Conservation (phyloP, 768 basidiomycete genomes). For the Amanita pseudoporphyria region DNA sequence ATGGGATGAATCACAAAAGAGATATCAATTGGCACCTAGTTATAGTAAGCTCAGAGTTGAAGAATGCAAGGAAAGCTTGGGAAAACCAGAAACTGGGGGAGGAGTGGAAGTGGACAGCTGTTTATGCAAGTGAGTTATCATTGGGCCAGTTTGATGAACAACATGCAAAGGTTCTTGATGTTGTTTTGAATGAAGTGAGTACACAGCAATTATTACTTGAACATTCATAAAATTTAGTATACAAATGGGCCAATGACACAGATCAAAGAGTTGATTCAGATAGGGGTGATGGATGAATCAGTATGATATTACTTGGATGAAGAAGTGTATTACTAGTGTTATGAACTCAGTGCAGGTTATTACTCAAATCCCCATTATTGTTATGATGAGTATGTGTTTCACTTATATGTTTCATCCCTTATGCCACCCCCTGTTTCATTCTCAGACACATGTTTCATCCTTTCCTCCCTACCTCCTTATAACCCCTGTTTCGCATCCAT, state of each 20-base stretch:
- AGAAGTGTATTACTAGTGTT: slow-evolving; percentile 3
- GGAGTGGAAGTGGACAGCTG: slow-evolving; percentile 1
- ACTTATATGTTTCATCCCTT: too few relatives aligned
- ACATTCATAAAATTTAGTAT: slow-evolving; percentile 1
- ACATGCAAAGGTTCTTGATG: background rate
- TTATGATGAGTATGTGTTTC: too few relatives aligned
- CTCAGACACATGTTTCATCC: too few relatives aligned
- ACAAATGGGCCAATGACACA: background rate
- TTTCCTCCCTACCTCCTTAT: too few relatives aligned
- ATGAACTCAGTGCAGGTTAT: too few relatives aligned
- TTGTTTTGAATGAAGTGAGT: background rate
- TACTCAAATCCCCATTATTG: too few relatives aligned
- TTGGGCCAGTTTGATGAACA: slow-evolving; percentile 3
- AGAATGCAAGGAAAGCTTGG: slow-evolving; percentile 4
- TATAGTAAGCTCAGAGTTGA: slow-evolving; percentile 7
- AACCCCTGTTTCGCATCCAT: too few relatives aligned
- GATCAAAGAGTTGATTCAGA: background rate
- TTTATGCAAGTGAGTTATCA: slow-evolving; percentile 1
- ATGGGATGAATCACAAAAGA: slow-evolving; percentile 6
- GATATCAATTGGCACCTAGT: slow-evolving; percentile 5
- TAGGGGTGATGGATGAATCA: background rate
- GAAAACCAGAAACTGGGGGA: slow-evolving; percentile 5
- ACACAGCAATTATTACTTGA: background rate
- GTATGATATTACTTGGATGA: background rate
- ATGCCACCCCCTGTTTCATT: too few relatives aligned